phyloP scores from a whole-genome alignment of 2,329 filamentous ascomycete genomes.

The Fusarium sp. region DNA sequence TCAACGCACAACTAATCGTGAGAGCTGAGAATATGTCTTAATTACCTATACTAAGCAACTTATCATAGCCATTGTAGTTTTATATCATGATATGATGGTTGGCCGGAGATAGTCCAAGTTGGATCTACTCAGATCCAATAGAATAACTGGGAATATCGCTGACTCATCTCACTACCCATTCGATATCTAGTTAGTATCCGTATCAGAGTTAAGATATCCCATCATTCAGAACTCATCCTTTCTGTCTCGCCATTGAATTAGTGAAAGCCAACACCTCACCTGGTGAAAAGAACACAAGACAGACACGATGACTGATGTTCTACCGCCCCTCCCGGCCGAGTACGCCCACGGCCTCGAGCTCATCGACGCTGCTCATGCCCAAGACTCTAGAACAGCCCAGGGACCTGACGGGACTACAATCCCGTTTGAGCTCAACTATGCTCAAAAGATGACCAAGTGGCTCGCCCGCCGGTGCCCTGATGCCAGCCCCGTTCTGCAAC shows the following conservation, averaged over 20 bases:
- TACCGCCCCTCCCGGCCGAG: conserved; percentile 56
- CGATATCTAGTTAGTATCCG: conserved; percentile 1
- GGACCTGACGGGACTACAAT: conserved; percentile 61
- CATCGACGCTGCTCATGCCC: conserved; percentile 76
- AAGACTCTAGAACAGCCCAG: conserved; percentile 57
- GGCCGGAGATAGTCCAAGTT: conserved; percentile 4
- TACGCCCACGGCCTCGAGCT: conserved; percentile 70
- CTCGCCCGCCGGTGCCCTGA: conserved; percentile 72
- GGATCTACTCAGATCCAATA: conserved; percentile 39
- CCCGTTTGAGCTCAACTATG: conserved; percentile 88
- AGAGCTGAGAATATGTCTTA: too few relatives aligned
- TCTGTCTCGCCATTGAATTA: not conserved
- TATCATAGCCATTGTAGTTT: not conserved
- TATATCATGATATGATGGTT: conserved; percentile 4
- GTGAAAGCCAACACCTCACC: not conserved
- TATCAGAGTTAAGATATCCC: conserved; percentile 4
- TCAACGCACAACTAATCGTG: too few relatives aligned
- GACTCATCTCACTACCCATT: conserved; percentile 47
- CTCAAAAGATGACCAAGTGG: conserved; percentile 83
- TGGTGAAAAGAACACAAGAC: not conserved
- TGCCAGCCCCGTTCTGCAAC: conserved; percentile 76
- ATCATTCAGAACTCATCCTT: conserved; percentile 1
- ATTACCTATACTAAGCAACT: not conserved
- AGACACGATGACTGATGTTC: conserved; percentile 30
- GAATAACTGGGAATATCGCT: conserved; percentile 35